Base-by-base conservation (phyloP, 192 early-diverging fungal species). In the Coemansia sp. region DNA sequence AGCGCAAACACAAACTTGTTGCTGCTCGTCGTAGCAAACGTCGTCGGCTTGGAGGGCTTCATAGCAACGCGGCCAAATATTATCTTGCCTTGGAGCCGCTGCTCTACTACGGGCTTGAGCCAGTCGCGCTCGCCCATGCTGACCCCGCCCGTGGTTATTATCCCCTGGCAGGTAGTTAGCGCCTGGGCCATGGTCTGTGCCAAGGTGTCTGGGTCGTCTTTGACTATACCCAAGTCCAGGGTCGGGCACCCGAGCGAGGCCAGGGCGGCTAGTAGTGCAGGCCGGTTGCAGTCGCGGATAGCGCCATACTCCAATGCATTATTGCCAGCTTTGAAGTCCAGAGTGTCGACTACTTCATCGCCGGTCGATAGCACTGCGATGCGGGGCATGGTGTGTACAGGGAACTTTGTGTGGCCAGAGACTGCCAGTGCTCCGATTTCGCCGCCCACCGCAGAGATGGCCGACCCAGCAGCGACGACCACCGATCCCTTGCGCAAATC, bases 111-210 rank as follows among this genome's bases (percentile, higher is more conserved):
- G 0, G 94, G 88, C 64, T 97, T 96, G 47, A 99, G 79, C 59
- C 93, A 85, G 80, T 99, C 97, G 35, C 88, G 80, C 81, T 99
- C 97, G 46, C 97, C 97, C 97, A 99, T 99, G n/a, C 93, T 95
- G 0, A 97, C 97, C 1, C 97, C 97, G 29, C 97, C 97, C 1
- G 96, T 95, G 1, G 93, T 94, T 10, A 99, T 86, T 0, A 99
- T 59, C 0, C 96, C 92, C 59, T 97, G 89, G 9, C 87, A 86
- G 15, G 84, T 75, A 3, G 67, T 60, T 54, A 90, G 51, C 36
- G 89, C 82, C 20, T 68, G 29, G 22, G 59, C 60, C 2, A 93
- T 68, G 1, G 75, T 61, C 0, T 73, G 36, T 20, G 85, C 87
- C 15, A 96, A 74, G n/a, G 72, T 67, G 6, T 71, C 83, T 12